phyloP scores from a whole-genome alignment of 2,329 filamentous ascomycete species.

The Mycocentrospora acerina region DNA sequence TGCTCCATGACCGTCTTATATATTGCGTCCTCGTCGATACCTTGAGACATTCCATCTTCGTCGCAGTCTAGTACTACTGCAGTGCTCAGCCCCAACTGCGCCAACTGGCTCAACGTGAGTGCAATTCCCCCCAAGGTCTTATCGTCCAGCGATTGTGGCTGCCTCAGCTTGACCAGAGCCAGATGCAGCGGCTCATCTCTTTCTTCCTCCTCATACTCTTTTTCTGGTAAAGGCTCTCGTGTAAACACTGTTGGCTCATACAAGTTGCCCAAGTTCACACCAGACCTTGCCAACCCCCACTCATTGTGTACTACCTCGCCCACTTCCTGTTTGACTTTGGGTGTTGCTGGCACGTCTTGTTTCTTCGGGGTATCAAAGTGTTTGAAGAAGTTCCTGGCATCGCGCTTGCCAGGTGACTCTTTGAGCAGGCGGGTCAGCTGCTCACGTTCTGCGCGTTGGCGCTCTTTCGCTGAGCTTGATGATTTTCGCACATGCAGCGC shows the following conservation, averaged over 20 bases:
- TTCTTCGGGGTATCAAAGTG: conserved; percentile 63
- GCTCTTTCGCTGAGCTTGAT: conserved; percentile 36
- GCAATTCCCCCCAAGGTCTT: conserved; percentile 72
- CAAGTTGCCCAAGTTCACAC: conserved; percentile 63
- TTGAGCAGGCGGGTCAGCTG: conserved; percentile 62
- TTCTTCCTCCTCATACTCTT: conserved; percentile 19
- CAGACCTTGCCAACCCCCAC: conserved; percentile 44
- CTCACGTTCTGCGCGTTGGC: conserved; percentile 39
- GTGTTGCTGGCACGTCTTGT: conserved; percentile 6
- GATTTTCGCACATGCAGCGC: conserved; percentile 19
- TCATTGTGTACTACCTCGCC: conserved; percentile 32
- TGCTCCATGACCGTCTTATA: conserved; percentile 60
- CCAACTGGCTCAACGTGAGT: conserved; percentile 80
- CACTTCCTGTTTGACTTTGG: conserved; percentile 14
- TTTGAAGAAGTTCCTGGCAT: conserved; percentile 87
- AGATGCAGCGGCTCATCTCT: conserved; percentile 63
- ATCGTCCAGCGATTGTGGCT: conserved; percentile 70
- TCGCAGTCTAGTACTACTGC: conserved; percentile 79
- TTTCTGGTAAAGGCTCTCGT: conserved; percentile 50
- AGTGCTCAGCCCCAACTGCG: conserved; percentile 76
- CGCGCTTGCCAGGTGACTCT: conserved; percentile 86
- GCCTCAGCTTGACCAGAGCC: conserved; percentile 81
- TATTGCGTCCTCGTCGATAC: conserved; percentile 25
- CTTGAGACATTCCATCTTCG: conserved; percentile 41
- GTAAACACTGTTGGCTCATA: conserved; percentile 63